Evolutionary conservation across 805 yeast species (phyloP), one percentile per base, ranked within the genome.

Genomic region (Metschnikowia reukaufii): DNA sequence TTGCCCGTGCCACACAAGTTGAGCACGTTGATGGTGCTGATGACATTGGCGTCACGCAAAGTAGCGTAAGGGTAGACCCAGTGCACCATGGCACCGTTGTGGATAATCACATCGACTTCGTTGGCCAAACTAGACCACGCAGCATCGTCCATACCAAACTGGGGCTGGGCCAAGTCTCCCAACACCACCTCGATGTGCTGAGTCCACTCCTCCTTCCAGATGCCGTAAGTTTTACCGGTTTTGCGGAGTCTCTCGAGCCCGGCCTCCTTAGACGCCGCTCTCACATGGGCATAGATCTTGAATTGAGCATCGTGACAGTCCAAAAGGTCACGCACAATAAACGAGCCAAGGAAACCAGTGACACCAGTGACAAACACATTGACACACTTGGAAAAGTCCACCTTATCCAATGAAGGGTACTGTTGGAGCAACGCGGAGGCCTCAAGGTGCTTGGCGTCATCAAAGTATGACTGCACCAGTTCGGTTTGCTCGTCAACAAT

Each of bases 1-100:
- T 87, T 90, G 33, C 96, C 96, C 35, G 74, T 70, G 6, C 82
- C 78, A 58, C 94, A 84, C 58, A 91, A 67, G 61, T 82, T 82
- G 79, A 94, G 72, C 8, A 90, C 88, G 59, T 91, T 87, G 49
- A 92, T 68, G 0, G 98, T 86, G 36, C 96, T 83, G 48, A 91
- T 70, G 27, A 95, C 99, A 62, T 94, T 94, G 29, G 98, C 94
- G 55, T 88, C 96, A 58, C 98, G 81, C 60, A 94, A 74, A 55
- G 87, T 88, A 39, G 85, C 71, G 68, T 94, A 94, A 21, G 99
- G 98, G 65, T 87, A 94, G 2, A 91, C 97, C 99, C 99, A 94
- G 66, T 94, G 99, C 32, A 94, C 99, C 51, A 91, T 75, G 15
- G 99, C 99, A 73, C 98, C 99, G 58, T 94, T 94, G 67, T 94